phyloP scores from a whole-genome alignment of 2,329 filamentous ascomycete genomes.

The Albophoma yamanashiensis region DNA sequence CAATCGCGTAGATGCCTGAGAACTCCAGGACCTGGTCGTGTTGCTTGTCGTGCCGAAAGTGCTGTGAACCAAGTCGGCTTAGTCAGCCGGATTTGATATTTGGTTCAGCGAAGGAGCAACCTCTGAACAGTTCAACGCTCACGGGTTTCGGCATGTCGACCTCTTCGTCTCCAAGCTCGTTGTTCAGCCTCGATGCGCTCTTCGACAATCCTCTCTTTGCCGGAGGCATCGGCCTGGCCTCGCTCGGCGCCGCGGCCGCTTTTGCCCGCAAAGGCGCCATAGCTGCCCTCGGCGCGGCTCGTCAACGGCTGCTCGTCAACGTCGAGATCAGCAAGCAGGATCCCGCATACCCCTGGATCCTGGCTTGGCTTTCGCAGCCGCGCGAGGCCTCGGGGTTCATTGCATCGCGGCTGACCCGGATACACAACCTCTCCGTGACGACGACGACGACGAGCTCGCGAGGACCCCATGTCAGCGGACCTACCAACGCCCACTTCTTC shows the following conservation, averaged over 20 bases:
- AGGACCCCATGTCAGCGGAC: conserved; percentile 49
- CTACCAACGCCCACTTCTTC: conserved; percentile 69
- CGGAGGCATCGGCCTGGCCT: conserved; percentile 81
- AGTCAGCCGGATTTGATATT: conserved; percentile 2
- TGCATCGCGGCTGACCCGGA: conserved; percentile 44
- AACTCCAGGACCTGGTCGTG: neutral
- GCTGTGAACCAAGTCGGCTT: neutral
- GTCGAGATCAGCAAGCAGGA: conserved; percentile 94
- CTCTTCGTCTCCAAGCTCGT: conserved; percentile 16
- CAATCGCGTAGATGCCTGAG: neutral
- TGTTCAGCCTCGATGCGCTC: conserved; percentile 44
- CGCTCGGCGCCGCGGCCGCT: conserved; percentile 70
- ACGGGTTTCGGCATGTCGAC: conserved; percentile 17
- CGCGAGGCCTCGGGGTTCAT: conserved; percentile 54
- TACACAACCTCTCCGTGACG: conserved; percentile 48
- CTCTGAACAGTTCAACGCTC: neutral
- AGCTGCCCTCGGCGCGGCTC: conserved; percentile 61
- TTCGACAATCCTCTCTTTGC: conserved; percentile 55
- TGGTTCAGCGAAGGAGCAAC: neutral
- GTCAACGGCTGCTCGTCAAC: conserved; percentile 81
- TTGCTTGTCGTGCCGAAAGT: neutral
- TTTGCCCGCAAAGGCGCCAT: conserved; percentile 71
- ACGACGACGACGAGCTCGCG: conserved; percentile 51
- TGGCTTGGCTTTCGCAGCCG: conserved; percentile 86
- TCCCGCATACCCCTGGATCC: conserved; percentile 84